phyloP scores from a whole-genome alignment of 768 basidiomycete genomes.

The Leucocoprinus leucothites region DNA sequence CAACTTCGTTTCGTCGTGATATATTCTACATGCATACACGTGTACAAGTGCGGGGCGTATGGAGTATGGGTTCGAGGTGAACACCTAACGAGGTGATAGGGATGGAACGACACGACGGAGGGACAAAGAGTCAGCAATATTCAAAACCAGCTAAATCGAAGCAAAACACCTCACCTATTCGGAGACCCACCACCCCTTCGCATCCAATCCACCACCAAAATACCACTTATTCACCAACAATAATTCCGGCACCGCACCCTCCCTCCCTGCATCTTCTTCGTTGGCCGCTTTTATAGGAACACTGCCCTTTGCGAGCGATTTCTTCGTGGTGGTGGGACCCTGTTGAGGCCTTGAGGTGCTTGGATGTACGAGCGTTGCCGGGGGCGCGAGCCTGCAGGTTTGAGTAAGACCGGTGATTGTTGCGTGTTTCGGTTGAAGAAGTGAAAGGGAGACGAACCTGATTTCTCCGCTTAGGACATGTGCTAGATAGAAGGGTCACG shows the following conservation, averaged over 20 bases:
- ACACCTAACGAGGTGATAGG: too few relatives aligned
- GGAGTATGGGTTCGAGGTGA: too few relatives aligned
- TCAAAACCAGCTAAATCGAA: neutral
- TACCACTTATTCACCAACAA: slow-evolving; percentile 60
- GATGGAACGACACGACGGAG: neutral
- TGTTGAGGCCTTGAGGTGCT: slow-evolving; percentile 32
- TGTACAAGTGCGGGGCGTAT: too few relatives aligned
- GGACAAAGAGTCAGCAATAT: too few relatives aligned
- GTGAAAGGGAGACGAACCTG: slow-evolving; percentile 19
- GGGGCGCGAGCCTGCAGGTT: slow-evolving; percentile 26
- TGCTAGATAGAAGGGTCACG: too few relatives aligned
- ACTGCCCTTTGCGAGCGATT: slow-evolving; percentile 31
- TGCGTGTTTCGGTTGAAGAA: neutral
- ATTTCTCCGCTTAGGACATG: slow-evolving; percentile 25
- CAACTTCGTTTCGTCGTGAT: slow-evolving; percentile 51
- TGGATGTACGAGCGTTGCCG: slow-evolving; percentile 36
- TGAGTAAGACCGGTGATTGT: neutral
- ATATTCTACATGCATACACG: slow-evolving; percentile 35
- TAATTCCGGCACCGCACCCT: too few relatives aligned
- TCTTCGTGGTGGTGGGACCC: slow-evolving; percentile 34
- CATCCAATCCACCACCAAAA: slow-evolving; percentile 48
- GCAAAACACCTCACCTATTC: slow-evolving; percentile 42
- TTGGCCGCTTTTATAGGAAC: slow-evolving; percentile 26
- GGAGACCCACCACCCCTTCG: slow-evolving; percentile 58
- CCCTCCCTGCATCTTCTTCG: slow-evolving; percentile 31